Base-by-base conservation (phyloP, 2,329 filamentous ascomycete genomes). In the Cladophialophora exuberans region DNA sequence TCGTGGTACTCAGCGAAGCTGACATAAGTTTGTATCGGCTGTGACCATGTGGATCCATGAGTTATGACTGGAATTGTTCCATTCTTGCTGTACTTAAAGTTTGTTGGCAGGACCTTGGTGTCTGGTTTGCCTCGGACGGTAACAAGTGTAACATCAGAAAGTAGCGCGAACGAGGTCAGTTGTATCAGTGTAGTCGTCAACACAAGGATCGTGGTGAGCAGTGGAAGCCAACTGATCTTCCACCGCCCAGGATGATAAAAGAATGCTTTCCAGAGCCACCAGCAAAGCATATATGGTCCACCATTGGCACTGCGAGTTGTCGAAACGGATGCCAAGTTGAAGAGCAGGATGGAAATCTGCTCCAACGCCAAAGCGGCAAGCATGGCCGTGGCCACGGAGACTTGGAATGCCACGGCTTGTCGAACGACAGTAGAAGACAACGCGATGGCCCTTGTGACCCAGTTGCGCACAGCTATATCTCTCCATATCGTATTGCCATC, bases 1-100 rank as follows among this genome's bases (percentile, higher is more conserved):
- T 47, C 44, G 17, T 47, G 44, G 22, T 47, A 47, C 23, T 47
- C 44, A 15, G 44, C 44, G 20, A 47, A 47, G 30, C 44, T 47
- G 44, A 35, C 26, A 20, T 47, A 47, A 4, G 44, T 33, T 30
- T 33, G 31, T 9, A 47, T 5, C 28, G 17, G 44, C 44, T 47
- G 44, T 6, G 44, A 47, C 44, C 44, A 47, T 7, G 44, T 47
- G 20, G 26, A 35, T 13, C 44, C 44, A 20, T 47, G 44, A 10
- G 44, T 47, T 6, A 47, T 9, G 10, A 47, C 28, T 7, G 44
- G 44, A 13, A 47, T 47, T 15, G 25, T 33, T 10, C 44, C 44
- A 30, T 47, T 26, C 6, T 33, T 9, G 28, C 6, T 20, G 31
- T 47, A 47, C 25, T 33, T 20, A 25, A 47, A 47, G 22, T 33